A percentile compares a stretch with the other conserved stretches of the same genome.
phyloP scores from a whole-genome alignment of 805 yeast genomes.

The Pichia nanzhaoensis region DNA sequence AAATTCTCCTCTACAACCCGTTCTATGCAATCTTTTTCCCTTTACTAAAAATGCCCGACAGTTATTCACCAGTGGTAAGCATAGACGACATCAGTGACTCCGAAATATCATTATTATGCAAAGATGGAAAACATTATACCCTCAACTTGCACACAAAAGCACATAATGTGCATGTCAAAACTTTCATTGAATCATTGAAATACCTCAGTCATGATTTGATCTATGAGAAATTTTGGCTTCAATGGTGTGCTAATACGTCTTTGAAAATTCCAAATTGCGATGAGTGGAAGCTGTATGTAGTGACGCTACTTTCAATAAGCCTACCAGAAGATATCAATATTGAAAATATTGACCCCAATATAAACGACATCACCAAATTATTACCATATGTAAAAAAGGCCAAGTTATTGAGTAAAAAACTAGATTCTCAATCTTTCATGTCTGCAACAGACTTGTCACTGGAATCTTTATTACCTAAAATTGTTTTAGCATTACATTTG shows the following conservation, averaged over 20 bases:
- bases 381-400: conserved; percentile 21
- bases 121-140: conserved; percentile 22
- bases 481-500: conserved; percentile 64
- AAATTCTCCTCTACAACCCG: conserved; percentile 46
- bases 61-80: conserved; percentile 18
- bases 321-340: conserved; percentile 38
- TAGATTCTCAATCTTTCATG: not conserved
- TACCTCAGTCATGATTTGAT: conserved; percentile 53
- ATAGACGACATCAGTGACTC: conserved; percentile 22
- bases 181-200: conserved; percentile 44
- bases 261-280: conserved; percentile 31
- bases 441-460: conserved; percentile 6
- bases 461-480: conserved; percentile 52
- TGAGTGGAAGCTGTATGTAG: conserved; percentile 58
- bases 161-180: conserved; percentile 34
- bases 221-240: conserved; percentile 50
- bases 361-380: conserved; percentile 23
- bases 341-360: conserved; percentile 10
- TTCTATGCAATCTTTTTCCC: conserved; percentile 44
- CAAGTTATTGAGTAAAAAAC: conserved; percentile 11
- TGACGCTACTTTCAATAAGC: conserved; percentile 43
- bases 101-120: conserved; percentile 21
- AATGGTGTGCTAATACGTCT: conserved; percentile 53
- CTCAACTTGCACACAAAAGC: conserved; percentile 40
- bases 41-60: conserved; percentile 21